Conservation (phyloP, 345 rosid genomes). For the Ailanthus altissimus region DNA sequence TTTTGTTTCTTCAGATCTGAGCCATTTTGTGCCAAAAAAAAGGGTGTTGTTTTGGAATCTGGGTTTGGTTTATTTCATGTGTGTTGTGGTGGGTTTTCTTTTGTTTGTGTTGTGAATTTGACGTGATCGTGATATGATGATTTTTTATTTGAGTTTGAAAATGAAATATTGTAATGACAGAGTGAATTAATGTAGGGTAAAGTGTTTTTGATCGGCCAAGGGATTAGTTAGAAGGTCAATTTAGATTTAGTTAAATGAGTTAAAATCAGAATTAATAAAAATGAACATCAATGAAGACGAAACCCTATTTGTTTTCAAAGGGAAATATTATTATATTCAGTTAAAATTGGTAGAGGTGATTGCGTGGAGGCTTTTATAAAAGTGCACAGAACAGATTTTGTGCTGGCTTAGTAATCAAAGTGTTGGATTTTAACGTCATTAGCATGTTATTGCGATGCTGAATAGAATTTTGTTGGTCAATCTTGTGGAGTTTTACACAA, state of each 20-base stretch:
- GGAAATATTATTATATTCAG: not conserved
- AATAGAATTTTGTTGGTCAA: not conserved
- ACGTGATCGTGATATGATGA: not conserved
- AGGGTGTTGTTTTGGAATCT: not conserved
- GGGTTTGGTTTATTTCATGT: not conserved
- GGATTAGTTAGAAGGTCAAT: not conserved
- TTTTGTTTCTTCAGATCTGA: slow-evolving; percentile 17
- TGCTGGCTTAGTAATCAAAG: not conserved
- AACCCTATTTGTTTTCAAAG: not conserved
- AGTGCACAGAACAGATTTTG: not conserved
- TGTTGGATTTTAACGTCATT: not conserved
- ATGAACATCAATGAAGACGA: not conserved
- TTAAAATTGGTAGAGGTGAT: not conserved
- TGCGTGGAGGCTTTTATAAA: not conserved
- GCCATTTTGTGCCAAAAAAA: not conserved
- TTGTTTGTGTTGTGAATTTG: slow-evolving; percentile 6
- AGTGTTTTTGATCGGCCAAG: not conserved
- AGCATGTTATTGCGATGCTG: not conserved
- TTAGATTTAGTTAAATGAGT: not conserved
- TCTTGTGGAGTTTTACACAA: not conserved
- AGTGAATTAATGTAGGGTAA: not conserved
- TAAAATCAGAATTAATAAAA: not conserved
- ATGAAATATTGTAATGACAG: not conserved
- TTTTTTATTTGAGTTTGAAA: not conserved
- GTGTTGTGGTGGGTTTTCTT: not conserved